phyloP scores from a whole-genome alignment of 2,329 filamentous ascomycete genomes.

The Setomelanomma holmii region DNA sequence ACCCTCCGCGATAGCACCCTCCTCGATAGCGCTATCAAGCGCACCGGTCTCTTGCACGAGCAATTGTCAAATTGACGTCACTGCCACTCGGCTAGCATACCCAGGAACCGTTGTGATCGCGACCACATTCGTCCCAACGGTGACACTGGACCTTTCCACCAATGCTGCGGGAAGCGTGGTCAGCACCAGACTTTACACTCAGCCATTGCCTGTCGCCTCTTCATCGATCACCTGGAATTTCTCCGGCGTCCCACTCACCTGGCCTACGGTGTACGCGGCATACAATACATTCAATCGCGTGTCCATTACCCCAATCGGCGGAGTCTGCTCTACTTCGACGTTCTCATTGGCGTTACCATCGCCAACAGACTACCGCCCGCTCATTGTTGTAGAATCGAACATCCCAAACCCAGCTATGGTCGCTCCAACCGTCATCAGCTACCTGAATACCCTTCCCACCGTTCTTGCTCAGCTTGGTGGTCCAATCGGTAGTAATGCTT shows the following conservation, averaged over 20 bases:
- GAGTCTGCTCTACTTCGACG: conserved; percentile 27
- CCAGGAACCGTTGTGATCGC: conserved; percentile 31
- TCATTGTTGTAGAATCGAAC: conserved; percentile 27
- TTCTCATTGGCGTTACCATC: conserved; percentile 27
- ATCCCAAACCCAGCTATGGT: conserved; percentile 34
- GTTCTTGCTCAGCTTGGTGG: conserved; percentile 38
- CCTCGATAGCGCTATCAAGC: conserved; percentile 15
- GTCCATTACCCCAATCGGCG: conserved; percentile 25
- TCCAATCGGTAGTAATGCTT: conserved; percentile 36
- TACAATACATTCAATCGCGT: conserved; percentile 41
- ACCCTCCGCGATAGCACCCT: conserved; percentile 17
- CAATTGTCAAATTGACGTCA: conserved; percentile 42
- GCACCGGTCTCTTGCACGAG: conserved; percentile 32
- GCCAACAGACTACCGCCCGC: conserved; percentile 33
- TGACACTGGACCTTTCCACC: conserved; percentile 32
- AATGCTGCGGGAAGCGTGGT: conserved; percentile 17
- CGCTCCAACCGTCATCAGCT: conserved; percentile 34
- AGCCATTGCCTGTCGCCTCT: conserved; percentile 15
- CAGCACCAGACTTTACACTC: conserved; percentile 21
- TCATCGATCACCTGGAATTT: conserved; percentile 37
- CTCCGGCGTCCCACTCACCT: conserved; percentile 35
- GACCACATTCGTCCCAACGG: conserved; percentile 21
- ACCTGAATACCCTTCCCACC: conserved; percentile 39
- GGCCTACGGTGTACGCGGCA: conserved; percentile 39
- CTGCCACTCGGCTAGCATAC: conserved; percentile 35